Evolutionary conservation across 352 stramenopile genomes (phyloP), one percentile per base, ranked within the genome.

Genomic region (Phytophthora idaei): DNA sequence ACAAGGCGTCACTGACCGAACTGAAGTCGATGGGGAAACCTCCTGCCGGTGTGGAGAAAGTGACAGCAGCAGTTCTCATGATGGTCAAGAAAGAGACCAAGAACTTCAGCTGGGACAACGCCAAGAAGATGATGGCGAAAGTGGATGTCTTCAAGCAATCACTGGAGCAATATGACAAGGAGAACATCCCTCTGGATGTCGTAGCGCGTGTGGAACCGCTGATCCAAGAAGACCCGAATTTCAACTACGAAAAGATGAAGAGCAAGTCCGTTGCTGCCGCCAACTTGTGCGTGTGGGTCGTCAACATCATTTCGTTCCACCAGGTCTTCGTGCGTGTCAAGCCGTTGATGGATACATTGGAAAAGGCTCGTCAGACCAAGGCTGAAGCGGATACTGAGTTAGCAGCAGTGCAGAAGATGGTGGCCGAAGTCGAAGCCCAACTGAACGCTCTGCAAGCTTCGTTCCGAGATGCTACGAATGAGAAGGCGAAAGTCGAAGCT

Each of bases 81-180:
- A 90, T 98, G 75, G 47, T 98, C n/a, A 97, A 97, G 74, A 86
- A 92, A 44, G 92, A 98, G 69, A 97, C 92, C 36, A 95, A 95
- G 57, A 97, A 97, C 63, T 96, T 98, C 47, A 92, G 85, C 44
- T 98, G 93, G 93, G 93, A 98, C 39, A 98, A 97, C 61, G 93
- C 93, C 10, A 98, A 97, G 79, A 98, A 97, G 67, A 98, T 98
- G 93, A 98, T 98, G 93, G 93, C 93, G 2, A 98, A 97, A 37
- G 86, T 97, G 11, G 92, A 98, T 61, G 78, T 90, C 5, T 98
- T 98, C 76, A 97, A 98, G 76, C 75, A 93, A 37, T 77, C 85
- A 36, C 73, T 98, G 2, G 90, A 97, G 67, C 81, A 93, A 21
- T 98, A 97, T 51, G 84, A 94, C 67, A 97, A 96, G 53, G 90